These are phyloP conservation scores for Agarophyton chilense DNA, from an alignment of 23 red algal genomes.

Conservation along the genomic window DNA sequence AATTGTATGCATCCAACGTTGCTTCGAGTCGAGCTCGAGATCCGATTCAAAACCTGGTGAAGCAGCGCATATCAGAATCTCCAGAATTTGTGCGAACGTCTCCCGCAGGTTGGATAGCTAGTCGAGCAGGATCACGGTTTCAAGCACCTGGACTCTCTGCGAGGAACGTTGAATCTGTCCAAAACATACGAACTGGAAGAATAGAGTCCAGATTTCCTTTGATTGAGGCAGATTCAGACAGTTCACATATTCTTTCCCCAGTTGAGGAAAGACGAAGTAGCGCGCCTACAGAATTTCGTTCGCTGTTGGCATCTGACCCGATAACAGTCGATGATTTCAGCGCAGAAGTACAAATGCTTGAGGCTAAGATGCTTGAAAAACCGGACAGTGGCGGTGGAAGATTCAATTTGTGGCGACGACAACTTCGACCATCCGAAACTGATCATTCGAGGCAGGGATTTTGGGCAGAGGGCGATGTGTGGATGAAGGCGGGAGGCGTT, in stretches of 20 bases:
- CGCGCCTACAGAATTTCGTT: background rate
- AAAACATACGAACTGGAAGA: background rate
- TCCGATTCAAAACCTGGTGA: background rate
- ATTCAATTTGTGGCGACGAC: background rate
- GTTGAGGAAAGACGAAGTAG: background rate
- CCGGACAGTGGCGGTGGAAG: slow-evolving; percentile 2
- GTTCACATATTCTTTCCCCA: background rate
- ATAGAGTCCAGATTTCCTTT: slow-evolving; percentile 3
- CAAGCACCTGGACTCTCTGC: background rate
- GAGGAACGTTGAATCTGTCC: background rate
- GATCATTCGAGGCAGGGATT: background rate
- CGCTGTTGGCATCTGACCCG: background rate
- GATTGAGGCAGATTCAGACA: slow-evolving; percentile 10
- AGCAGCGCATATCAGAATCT: background rate
- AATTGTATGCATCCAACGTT: background rate
- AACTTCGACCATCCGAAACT: too few relatives aligned
- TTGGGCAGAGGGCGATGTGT: background rate
- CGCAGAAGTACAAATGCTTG: background rate
- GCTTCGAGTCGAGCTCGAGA: background rate
- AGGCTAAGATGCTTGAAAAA: background rate
- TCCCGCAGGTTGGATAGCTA: background rate
- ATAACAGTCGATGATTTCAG: slow-evolving; percentile 1
- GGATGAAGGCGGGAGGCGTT: background rate
- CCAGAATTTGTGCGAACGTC: background rate
- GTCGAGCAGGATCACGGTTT: background rate